Conservation (phyloP, 345 rosid species). For the Cochlearia excelsa region DNA sequence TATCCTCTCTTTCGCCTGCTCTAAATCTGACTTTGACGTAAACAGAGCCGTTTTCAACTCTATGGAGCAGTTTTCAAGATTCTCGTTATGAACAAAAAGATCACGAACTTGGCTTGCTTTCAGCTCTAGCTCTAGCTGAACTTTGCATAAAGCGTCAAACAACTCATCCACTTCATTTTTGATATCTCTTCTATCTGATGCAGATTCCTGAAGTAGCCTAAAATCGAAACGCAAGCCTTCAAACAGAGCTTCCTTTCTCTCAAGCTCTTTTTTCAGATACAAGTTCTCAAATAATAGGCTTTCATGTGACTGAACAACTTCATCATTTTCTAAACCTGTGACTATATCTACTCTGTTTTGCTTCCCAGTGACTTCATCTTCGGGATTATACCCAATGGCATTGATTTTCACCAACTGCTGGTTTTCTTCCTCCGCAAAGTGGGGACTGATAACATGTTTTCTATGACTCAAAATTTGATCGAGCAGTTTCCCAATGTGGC, state of each 20-base stretch:
- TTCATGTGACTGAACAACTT: slow-evolving; percentile 31
- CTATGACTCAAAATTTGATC: slow-evolving; percentile 37
- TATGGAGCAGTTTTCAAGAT: slow-evolving; percentile 48
- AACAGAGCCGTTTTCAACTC: slow-evolving; percentile 56
- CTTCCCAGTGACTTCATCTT: slow-evolving; percentile 26
- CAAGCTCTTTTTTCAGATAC: slow-evolving; percentile 64
- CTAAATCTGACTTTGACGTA: slow-evolving; percentile 48
- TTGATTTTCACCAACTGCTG: slow-evolving; percentile 21
- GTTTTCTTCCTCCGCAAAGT: slow-evolving; percentile 14
- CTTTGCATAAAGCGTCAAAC: slow-evolving; percentile 46
- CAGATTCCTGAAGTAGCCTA: slow-evolving; percentile 83
- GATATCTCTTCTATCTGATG: slow-evolving; percentile 59
- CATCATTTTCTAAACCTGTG: slow-evolving; percentile 37
- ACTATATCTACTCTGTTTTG: slow-evolving; percentile 19
- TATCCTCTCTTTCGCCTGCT: slow-evolving; percentile 53
- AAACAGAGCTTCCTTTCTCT: slow-evolving; percentile 68
- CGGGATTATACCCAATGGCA: slow-evolving; percentile 26
- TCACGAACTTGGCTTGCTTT: slow-evolving; percentile 63
- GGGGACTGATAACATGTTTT: slow-evolving; percentile 17
- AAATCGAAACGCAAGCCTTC: slow-evolving; percentile 91
- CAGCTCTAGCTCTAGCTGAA: slow-evolving; percentile 56
- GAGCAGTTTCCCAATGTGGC: slow-evolving; percentile 45
- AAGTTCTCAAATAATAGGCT: slow-evolving; percentile 44
- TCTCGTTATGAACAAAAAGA: slow-evolving; percentile 46
- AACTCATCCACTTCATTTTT: slow-evolving; percentile 71